Conservation (phyloP, 2,329 filamentous ascomycete genomes). For the Penicillium sp. region DNA sequence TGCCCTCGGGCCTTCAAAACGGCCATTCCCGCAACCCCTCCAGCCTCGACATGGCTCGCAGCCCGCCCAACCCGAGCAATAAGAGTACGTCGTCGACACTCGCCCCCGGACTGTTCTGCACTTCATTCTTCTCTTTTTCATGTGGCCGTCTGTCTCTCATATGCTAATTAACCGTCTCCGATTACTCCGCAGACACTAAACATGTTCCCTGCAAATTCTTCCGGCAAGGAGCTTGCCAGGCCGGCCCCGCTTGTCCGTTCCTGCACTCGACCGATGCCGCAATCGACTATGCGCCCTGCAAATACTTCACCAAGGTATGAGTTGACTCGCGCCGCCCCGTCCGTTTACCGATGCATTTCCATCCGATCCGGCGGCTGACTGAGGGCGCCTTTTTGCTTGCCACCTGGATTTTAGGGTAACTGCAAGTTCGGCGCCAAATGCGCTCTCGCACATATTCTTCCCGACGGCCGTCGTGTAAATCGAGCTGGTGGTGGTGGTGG, state of each 20-base stretch:
- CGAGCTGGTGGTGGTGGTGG: conserved; percentile 36
- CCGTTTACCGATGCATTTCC: neutral
- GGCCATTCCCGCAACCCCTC: conserved; percentile 47
- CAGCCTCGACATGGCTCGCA: conserved; percentile 50
- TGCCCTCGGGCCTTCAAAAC: conserved; percentile 42
- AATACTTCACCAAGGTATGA: conserved; percentile 94
- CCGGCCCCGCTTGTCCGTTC: conserved; percentile 93
- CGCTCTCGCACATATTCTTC: conserved; percentile 92
- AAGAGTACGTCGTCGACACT: conserved; percentile 34
- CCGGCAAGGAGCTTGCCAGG: conserved; percentile 92
- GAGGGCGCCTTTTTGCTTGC: conserved; percentile 22
- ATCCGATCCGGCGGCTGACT: conserved; percentile 9
- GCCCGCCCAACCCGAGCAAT: conserved; percentile 48
- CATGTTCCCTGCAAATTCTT: conserved; percentile 99
- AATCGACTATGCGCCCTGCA: conserved; percentile 85
- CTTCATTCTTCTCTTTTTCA: neutral
- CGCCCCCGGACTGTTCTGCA: neutral
- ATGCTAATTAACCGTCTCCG: conserved; percentile 12
- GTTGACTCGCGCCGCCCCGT: neutral
- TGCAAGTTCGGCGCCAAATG: conserved; percentile 99
- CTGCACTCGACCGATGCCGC: conserved; percentile 86
- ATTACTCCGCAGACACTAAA: conserved; percentile 69
- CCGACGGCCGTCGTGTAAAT: conserved; percentile 90
- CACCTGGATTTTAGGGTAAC: conserved; percentile 67
- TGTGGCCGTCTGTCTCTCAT: neutral